Evolutionary conservation across 1,139 yeast species (phyloP).

Genomic region (Candida buenavistaensis): DNA sequence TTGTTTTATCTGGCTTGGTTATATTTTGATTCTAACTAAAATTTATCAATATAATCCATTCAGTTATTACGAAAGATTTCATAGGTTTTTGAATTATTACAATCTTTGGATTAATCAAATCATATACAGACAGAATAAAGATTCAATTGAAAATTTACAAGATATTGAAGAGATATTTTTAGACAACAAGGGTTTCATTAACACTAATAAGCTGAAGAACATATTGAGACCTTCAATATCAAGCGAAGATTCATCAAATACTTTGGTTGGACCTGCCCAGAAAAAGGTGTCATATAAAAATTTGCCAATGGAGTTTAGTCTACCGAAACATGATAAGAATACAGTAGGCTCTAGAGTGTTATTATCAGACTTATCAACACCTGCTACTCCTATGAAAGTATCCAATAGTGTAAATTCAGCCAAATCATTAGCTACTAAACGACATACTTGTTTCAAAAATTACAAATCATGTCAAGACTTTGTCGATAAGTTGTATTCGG

Average conservation of each 20-base stretch:
- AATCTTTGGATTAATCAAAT: conserved; percentile 13
- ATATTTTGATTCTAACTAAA: conserved; percentile 5
- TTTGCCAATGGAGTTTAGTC: conserved; percentile 13
- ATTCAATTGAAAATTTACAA: conserved; percentile 4
- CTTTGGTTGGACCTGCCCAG: conserved; percentile 7
- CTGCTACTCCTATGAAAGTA: conserved; percentile 9
- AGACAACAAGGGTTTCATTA: background rate
- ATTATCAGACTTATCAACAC: background rate
- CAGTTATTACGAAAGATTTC: conserved; percentile 8
- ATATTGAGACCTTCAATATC: conserved; percentile 11
- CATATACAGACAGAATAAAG: conserved; percentile 5
- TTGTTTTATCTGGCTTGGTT: conserved; percentile 11
- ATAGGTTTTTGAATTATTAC: conserved; percentile 11
- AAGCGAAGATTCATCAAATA: conserved; percentile 14
- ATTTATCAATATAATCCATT: conserved; percentile 11
- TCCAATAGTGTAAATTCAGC: conserved; percentile 5
- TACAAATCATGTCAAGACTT: conserved; percentile 27
- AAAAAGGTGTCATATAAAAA: conserved; percentile 12
- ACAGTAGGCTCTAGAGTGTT: background rate
- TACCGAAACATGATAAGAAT: background rate
- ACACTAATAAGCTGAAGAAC: background rate
- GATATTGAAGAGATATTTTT: conserved; percentile 8
- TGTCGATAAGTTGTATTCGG: conserved; percentile 39
- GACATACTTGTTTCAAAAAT: conserved; percentile 7
- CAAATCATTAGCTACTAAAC: conserved; percentile 1